A percentile compares a stretch with the other conserved stretches of the same genome.
Conservation (phyloP, 805 yeast genomes). For the Wickerhamiella azymoides region DNA sequence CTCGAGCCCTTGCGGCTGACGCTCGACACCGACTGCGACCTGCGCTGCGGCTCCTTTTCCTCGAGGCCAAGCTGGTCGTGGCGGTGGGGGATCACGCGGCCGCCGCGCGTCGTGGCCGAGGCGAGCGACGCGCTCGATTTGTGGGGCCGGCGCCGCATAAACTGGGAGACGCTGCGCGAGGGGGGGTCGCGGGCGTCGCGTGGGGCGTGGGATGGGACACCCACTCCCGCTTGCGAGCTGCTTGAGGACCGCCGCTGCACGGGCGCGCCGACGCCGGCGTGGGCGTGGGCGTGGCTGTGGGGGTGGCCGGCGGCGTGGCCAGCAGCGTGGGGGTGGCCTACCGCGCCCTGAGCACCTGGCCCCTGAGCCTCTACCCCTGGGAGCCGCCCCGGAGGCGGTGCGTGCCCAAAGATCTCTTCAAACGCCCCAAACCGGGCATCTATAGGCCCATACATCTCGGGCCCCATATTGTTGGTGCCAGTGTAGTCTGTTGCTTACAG, state of each 20-base stretch:
- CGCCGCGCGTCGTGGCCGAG: constrained; percentile 17
- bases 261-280: not conserved
- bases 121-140: constrained; percentile 1
- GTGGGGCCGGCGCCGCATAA: constrained; percentile 6
- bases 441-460: constrained; percentile 4
- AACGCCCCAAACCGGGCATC: constrained; percentile 20
- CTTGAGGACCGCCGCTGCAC: not conserved
- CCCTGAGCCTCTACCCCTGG: constrained; percentile 1
- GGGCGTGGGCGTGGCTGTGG: no score
- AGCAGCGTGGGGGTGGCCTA: no score
- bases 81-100: constrained; percentile 19
- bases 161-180: constrained; percentile 1
- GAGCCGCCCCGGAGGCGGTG: constrained; percentile 26
- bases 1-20: constrained; percentile 16
- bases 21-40: not conserved
- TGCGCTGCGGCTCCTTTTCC: constrained; percentile 2
- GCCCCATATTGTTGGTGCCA: constrained; percentile 9
- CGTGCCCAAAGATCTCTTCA: constrained; percentile 25
- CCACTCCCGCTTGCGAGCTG: not conserved
- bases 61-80: constrained; percentile 6
- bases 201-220: no score
- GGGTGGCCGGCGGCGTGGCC: no score
- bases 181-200: constrained; percentile 1
- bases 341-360: no score
- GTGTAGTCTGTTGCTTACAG: no score